A percentile compares a stretch with the other conserved stretches of the same genome.
Evolutionary conservation across 2,329 filamentous ascomycete genomes (phyloP).

Genomic region (Esteya vermicola): DNA sequence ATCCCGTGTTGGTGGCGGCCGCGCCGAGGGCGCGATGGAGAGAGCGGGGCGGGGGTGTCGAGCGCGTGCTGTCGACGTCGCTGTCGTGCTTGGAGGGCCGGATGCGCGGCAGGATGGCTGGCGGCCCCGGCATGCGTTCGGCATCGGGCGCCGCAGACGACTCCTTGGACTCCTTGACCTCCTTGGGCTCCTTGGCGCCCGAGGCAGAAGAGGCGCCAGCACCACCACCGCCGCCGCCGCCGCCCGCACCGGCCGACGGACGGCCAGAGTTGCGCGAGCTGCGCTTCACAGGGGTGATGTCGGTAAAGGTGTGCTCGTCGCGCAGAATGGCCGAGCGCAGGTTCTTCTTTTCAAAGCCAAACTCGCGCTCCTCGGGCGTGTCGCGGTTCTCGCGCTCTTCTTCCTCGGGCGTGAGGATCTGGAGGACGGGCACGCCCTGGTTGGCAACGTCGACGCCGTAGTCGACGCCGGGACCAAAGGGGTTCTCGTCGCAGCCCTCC

Average conservation of each 20-base stretch:
- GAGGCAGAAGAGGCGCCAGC: too few species aligned
- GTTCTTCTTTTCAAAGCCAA: conserved; percentile 58
- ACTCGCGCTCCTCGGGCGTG: conserved; percentile 51
- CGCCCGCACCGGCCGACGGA: conserved; percentile 9
- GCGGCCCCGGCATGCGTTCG: conserved; percentile 30
- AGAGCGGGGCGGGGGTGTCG: conserved; percentile 33
- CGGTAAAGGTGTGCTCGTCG: conserved; percentile 52
- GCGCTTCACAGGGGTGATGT: conserved; percentile 44
- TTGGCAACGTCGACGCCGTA: conserved; percentile 51
- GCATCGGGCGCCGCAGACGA: conserved; percentile 22
- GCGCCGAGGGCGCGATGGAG: conserved; percentile 23
- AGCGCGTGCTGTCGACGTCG: conserved; percentile 36
- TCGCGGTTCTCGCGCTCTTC: conserved; percentile 61
- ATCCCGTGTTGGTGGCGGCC: conserved; percentile 28
- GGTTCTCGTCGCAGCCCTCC: conserved; percentile 78
- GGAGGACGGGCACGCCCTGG: conserved; percentile 54
- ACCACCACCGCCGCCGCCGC: conserved; percentile 9
- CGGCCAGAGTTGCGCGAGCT: conserved; percentile 23
- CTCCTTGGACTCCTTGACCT: too few species aligned
- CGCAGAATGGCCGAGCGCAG: conserved; percentile 63
- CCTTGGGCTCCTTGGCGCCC: too few species aligned
- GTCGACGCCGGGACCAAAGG: conserved; percentile 63
- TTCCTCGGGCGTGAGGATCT: conserved; percentile 50
- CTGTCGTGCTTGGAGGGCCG: conserved; percentile 48
- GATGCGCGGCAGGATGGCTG: conserved; percentile 44